Percentiles rank a stretch among this genome's conserved stretches.
Evolutionary conservation across 2,329 filamentous ascomycete genomes (phyloP).

Genomic region (Cladophialophora yegresii): DNA sequence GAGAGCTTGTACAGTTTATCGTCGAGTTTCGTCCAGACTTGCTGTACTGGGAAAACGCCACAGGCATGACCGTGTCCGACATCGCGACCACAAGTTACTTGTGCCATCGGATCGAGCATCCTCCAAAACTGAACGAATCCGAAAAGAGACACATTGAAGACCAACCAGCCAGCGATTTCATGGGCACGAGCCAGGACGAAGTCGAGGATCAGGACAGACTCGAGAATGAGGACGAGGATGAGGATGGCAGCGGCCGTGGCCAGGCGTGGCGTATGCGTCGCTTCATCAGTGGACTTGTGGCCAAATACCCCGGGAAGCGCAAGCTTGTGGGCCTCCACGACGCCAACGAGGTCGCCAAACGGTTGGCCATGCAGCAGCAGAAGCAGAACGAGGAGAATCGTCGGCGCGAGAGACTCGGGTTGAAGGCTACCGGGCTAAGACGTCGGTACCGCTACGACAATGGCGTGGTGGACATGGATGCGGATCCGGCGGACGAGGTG

Average conservation of each 20-base stretch:
- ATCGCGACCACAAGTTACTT: constrained; percentile 59
- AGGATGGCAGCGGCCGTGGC: constrained; percentile 15
- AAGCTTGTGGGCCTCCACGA: constrained; percentile 59
- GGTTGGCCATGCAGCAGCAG: constrained; percentile 43
- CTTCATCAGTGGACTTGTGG: constrained; percentile 23
- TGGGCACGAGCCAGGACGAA: constrained; percentile 10
- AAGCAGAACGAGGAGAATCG: constrained; percentile 27
- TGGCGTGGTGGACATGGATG: neutral
- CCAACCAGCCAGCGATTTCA: constrained; percentile 19
- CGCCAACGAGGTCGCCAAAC: constrained; percentile 62
- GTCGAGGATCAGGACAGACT: constrained; percentile 4
- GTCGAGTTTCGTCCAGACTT: constrained; percentile 61
- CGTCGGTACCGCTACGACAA: neutral
- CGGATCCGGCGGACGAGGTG: constrained; percentile 13
- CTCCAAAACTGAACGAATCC: constrained; percentile 7
- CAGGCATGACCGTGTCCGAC: constrained; percentile 72
- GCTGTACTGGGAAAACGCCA: constrained; percentile 71
- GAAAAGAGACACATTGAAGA: constrained; percentile 13
- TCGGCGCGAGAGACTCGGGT: constrained; percentile 21
- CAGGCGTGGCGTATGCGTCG: constrained; percentile 26
- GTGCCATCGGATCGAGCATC: constrained; percentile 34
- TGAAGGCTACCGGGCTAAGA: neutral
- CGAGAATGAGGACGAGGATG: constrained; percentile 13
- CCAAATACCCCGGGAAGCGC: constrained; percentile 30
- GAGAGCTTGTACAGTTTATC: constrained; percentile 61